phyloP scores from a whole-genome alignment of 805 yeast genomes.

The Candida argentea region DNA sequence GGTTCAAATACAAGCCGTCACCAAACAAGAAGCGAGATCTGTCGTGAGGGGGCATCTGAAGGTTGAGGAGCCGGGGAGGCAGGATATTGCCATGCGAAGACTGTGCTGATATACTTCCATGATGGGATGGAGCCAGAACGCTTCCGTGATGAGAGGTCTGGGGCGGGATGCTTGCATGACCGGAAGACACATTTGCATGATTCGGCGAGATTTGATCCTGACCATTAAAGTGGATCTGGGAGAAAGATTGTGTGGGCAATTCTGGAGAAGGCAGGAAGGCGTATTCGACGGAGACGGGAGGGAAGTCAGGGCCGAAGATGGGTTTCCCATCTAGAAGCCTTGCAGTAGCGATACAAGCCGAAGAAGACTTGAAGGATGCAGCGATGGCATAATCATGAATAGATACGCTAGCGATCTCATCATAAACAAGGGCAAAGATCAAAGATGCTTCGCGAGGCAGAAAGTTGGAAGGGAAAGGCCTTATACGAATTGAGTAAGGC shows the following conservation, averaged over 20 bases:
- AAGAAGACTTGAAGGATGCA: conserved; percentile 26
- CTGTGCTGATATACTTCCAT: conserved; percentile 35
- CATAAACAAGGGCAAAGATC: conserved; percentile 60
- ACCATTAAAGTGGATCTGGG: conserved; percentile 15
- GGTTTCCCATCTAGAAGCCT: conserved; percentile 29
- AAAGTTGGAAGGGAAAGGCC: conserved; percentile 55
- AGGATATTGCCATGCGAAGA: conserved; percentile 44
- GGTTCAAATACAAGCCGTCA: conserved; percentile 20
- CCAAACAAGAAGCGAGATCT: conserved; percentile 62
- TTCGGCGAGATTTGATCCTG: conserved; percentile 26
- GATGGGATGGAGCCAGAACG: conserved; percentile 4
- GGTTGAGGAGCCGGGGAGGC: too few species aligned
- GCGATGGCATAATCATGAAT: conserved; percentile 24
- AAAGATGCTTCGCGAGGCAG: conserved; percentile 56
- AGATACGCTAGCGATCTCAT: conserved; percentile 42
- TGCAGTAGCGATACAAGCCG: conserved; percentile 32
- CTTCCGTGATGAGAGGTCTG: too few species aligned
- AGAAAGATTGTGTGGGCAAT: conserved; percentile 12
- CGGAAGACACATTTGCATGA: conserved; percentile 3
- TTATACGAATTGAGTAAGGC: too few species aligned
- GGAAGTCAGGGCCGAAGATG: conserved; percentile 26
- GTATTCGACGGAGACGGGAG: conserved; percentile 28
- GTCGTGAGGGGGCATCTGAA: too few species aligned
- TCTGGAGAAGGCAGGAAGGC: conserved; percentile 12
- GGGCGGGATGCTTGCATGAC: conserved; percentile 1